Base-by-base conservation (phyloP, 2,329 filamentous ascomycete species). In the Diaporthe helianthi region DNA sequence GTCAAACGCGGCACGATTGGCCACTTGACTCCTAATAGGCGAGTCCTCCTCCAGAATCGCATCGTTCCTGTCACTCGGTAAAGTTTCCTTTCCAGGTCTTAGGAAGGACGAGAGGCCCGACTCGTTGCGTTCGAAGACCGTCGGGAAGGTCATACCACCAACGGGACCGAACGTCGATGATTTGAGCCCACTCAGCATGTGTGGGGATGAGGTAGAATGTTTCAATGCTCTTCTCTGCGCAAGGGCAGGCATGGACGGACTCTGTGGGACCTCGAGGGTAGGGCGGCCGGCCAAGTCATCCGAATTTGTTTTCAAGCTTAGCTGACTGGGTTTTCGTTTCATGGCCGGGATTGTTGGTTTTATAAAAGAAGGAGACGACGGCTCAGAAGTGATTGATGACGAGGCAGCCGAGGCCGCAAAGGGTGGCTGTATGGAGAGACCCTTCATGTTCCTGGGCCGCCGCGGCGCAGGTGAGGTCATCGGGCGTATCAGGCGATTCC, bases 371-470 rank as follows among this genome's bases (percentile, higher is more conserved):
- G 92, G 91, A 2, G 91, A 93, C 2, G 88, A 84, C 8, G 92
- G 91, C 49, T 92, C 91, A 0, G 90, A 89, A 13, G 85, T 82
- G 66, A 87, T 80, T 0, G 83, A 81, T 12, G 83, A 79, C 73
- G 86, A 78, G 75, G 85, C 81, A 10, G 84, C 79, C 46, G 81
- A 80, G 58, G 80, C 76, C 13, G 79, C 80, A 58, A 86, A 83
- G 0, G 83, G 90, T 65, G 85, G 89, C 75, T 94, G 92, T 54
- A 96, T 92, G 1, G 92, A 94, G 5, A 96, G 84, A 47, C 92
- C 92, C 80, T 96, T 96, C 81, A 94, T 90, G 76, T 96, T 96
- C 69, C 92, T 90, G n/a, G 87, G 86, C 75, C 92, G 90, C 75
- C 91, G 86, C 0, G 90, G 90, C 4, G 89, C 89, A 9, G 90